Conservation (phyloP, 2,329 filamentous ascomycete genomes). For the Dothidotthia symphoricarpi region DNA sequence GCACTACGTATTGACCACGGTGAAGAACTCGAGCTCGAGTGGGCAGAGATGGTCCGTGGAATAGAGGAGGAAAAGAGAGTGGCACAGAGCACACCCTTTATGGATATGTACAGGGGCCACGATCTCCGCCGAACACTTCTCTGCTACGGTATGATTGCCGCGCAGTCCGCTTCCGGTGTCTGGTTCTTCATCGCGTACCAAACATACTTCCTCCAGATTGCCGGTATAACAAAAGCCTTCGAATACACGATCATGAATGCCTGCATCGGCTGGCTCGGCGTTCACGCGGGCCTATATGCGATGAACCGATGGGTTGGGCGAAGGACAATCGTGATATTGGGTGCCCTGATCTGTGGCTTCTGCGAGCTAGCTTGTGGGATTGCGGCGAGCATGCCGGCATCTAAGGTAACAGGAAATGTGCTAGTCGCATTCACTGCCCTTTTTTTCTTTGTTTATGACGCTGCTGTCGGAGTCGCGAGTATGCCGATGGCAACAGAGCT, state of each 20-base stretch:
- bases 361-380: constrained; percentile 50
- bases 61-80: constrained; percentile 40
- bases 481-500: constrained; percentile 34
- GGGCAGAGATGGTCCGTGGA: constrained; percentile 27
- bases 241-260: constrained; percentile 53
- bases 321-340: constrained; percentile 50
- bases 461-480: constrained; percentile 33
- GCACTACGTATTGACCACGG: constrained; percentile 18
- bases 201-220: constrained; percentile 45
- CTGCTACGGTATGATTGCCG: constrained; percentile 51
- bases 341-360: constrained; percentile 46
- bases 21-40: constrained; percentile 25
- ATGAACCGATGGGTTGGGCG: constrained; percentile 51
- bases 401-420: constrained; percentile 20
- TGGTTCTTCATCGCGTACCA: constrained; percentile 55
- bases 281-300: constrained; percentile 51
- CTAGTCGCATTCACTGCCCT: constrained; percentile 38
- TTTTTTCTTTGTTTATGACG: constrained; percentile 41
- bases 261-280: constrained; percentile 51
- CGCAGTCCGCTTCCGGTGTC: constrained; percentile 47
- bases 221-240: constrained; percentile 41
- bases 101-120: constrained; percentile 52
- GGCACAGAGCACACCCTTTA: constrained; percentile 51
- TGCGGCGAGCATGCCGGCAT: constrained; percentile 27
- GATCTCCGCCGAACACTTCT: constrained; percentile 52